Evolutionary conservation across 192 early-diverging fungal species (phyloP), one percentile per base, ranked within the genome.

Genomic region (Backusella tuberculispora): DNA sequence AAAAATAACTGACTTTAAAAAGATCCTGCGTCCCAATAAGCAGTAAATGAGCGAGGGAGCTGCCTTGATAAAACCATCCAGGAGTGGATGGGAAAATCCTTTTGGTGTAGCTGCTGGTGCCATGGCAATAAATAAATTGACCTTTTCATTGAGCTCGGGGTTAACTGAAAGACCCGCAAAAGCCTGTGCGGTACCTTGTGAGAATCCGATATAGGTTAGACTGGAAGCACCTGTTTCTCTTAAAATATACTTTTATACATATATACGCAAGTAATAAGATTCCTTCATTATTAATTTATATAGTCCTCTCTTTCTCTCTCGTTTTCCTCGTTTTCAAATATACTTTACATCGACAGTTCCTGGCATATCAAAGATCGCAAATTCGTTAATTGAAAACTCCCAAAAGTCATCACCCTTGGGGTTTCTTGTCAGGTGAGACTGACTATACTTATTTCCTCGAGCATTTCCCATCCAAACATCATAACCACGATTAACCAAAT

Each of bases 381-480:
- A 89, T 71, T 97, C 92, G 81, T 99, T 94, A 69, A 99, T 92
- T 2, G 93, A 94, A 85, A 95, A 99, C 80, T 97, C 89, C 97
- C 97, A 99, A 76, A 95, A 96, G 60, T 84, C 83, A 69, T 86
- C 83, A 71, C 94, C 85, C 45, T 84, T 80, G 0, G 93, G 90
- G 19, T 86, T 89, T 45, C 85, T 82, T 29, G 80, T 88, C 64
- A 88, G 77, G 74, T 98, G 94, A 71, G 94, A 94, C 78, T 92
- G 94, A 45, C 92, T 91, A 76, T 97, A 97, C 81, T 98, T 98
- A 86, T 97, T 97, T 14, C 95, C 97, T n/a, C 97, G 85, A n/a
- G 94, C 91, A 76, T 99, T 98, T 29, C 95, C 96, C 9, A 99
- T 78, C 97, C 97, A 99, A 0, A 99, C 97, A 81, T 97, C 97